Conservation (phyloP, 208 protist species). For the Paratrypanosoma confusum region DNA sequence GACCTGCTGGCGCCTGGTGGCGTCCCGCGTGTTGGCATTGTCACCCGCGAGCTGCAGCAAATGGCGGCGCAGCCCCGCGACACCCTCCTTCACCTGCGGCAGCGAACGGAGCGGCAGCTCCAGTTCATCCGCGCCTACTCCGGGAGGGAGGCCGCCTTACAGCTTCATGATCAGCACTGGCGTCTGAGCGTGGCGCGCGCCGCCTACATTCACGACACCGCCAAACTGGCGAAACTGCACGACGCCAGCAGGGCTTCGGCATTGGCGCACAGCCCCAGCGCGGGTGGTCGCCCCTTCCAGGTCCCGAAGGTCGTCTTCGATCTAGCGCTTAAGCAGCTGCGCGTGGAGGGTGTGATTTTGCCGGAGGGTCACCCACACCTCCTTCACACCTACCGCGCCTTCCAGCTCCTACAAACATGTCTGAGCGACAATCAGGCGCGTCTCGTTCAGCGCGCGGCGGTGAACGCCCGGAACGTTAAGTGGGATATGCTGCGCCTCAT, state of each 20-base stretch:
- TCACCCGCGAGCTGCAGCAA: too few relatives aligned
- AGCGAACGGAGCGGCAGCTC: slow-evolving; percentile 28
- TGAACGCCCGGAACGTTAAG: slow-evolving; percentile 15
- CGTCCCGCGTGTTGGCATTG: too few relatives aligned
- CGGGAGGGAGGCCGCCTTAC: slow-evolving; percentile 17
- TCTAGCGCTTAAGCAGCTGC: slow-evolving; percentile 33
- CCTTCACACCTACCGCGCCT: slow-evolving; percentile 36
- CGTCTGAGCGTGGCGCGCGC: slow-evolving; percentile 29
- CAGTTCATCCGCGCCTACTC: slow-evolving; percentile 38
- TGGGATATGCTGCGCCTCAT: slow-evolving; percentile 31
- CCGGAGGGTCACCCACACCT: slow-evolving; percentile 31
- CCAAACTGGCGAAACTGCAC: slow-evolving; percentile 29
- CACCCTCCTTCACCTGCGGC: slow-evolving; percentile 21
- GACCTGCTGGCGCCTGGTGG: slow-evolving; percentile 26
- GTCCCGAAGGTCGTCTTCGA: slow-evolving; percentile 39
- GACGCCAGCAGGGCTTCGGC: slow-evolving; percentile 32
- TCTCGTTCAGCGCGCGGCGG: slow-evolving; percentile 6
- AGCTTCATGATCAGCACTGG: slow-evolving; percentile 45
- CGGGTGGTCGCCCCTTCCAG: slow-evolving; percentile 22
- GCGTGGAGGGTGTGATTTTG: slow-evolving; percentile 28
- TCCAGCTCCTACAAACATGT: slow-evolving; percentile 22
- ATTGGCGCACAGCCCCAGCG: slow-evolving; percentile 17
- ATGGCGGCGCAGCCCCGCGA: too few relatives aligned
- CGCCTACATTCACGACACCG: slow-evolving; percentile 42
- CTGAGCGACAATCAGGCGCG: slow-evolving; percentile 14